Base-by-base conservation (phyloP, 2,329 filamentous ascomycete species). In the Fusarium sp. region DNA sequence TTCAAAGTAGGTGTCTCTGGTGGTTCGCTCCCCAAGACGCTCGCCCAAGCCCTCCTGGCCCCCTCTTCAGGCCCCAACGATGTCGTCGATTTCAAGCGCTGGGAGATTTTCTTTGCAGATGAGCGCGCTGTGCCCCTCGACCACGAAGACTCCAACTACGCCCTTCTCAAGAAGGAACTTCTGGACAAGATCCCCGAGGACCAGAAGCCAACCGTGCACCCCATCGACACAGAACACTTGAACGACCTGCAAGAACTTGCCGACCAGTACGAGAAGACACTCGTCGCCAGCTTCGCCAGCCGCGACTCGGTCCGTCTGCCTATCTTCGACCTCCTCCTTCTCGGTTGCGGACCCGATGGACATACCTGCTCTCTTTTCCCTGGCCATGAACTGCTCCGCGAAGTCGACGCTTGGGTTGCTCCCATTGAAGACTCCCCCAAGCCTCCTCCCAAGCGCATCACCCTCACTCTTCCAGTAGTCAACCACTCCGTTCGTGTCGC, bases 51-150 rank as follows among this genome's bases (percentile, higher is more conserved):
- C 15, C 90, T 98, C 16, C 90, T 98, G 31, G 80, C 89, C 76
- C 84, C 79, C 74, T 83, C 84, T 35, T 79, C 82, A 28, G 85
- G 83, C 15, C 79, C 83, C 45, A 81, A 91, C 63, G 93, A 95
- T 79, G 87, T 85, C 8, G 84, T 95, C 75, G 87, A 92, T 78
- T 97, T 97, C 83, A 86, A 88, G 81, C 94, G 93, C 82, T 99
- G 96, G 96, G 93, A 98, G 79, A 94, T 99, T 80, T 99, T 98
- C 88, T 98, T 98, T 83, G 95, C 95, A 80, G 96, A 99, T 81
- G 96, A 99, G 87, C 93, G 96, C 79, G 94, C 94, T 77, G 96
- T 98, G 59, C 93, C 96, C 28, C 91, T 98, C 76, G 91, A 96
- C 82, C 92, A 98, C 84, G 88, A 90, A 74, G 95, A 99, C 85